Evolutionary conservation across 441 rosid species (phyloP), one percentile per base, ranked within the genome.

Genomic region (Euphorbia corollata): DNA sequence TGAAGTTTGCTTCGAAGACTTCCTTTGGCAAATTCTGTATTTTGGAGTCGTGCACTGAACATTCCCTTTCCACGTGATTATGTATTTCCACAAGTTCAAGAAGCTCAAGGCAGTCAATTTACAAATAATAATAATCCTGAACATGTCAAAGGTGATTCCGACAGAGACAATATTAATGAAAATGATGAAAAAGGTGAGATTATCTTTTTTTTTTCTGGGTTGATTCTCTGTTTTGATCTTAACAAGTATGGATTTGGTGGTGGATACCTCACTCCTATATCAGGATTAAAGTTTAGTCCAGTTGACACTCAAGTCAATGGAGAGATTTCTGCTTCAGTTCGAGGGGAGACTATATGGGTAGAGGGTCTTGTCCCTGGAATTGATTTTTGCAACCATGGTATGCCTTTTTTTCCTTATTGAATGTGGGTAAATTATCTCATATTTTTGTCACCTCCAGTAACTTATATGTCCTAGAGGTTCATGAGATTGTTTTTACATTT

Each of bases 331-430:
- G 61, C 74, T 36, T 70, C 85, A 20, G 60, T 20, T 69, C 73
- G 77, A 43, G 79, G 69, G 71, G 96, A 87, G 69, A 86, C 87
- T 63, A 73, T 90, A 66, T 93, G 94, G 94, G 95, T 93, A 51
- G 98, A 93, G 82, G 97, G 98, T 74, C 94, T 93, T 82, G 90
- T 93, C 70, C 98, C 97, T 51, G 96, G 92, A 74, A 93, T 93
- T 80, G 98, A 93, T 83, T 90, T 90, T 80, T 90, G 96, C 79
- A 93, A 93, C 80, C 98, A 93, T 73, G 95, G 97, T 93, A 85
- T 68, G 83, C 70, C 71, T 72, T 57, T 71, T 59, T 59, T 67
- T 15, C 50, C 32, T n/a, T 65, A 50, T 45, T 12, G 3, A 32
- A 23, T 67, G 12, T 50, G 18, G 6, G 6, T 20, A 47, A n/a